Percentiles rank a stretch among this genome's conserved stretches.
phyloP scores from a whole-genome alignment of 2,329 filamentous ascomycete species.

The Paraphoma sp. region DNA sequence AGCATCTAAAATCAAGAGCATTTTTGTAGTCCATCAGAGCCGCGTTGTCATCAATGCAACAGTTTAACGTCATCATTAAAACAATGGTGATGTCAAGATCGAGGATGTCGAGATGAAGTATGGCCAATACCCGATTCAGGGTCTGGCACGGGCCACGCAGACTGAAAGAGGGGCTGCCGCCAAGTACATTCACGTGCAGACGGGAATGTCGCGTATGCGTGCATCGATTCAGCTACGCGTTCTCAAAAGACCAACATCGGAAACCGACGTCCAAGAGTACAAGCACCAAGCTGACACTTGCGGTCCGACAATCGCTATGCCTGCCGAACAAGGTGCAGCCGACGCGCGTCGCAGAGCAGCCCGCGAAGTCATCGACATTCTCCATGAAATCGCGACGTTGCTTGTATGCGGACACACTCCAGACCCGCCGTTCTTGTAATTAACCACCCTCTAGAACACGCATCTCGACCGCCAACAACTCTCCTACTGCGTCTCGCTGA shows the following conservation, averaged over 20 bases:
- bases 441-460: constrained; percentile 72
- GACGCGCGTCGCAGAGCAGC: constrained; percentile 73
- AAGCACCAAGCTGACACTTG: not conserved
- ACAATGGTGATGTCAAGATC: not conserved
- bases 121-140: not conserved
- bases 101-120: not conserved
- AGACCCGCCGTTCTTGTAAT: not conserved
- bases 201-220: not conserved
- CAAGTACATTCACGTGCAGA: not conserved
- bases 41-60: not conserved
- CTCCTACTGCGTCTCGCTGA: constrained; percentile 93
- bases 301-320: constrained; percentile 13
- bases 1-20: not conserved
- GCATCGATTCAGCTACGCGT: not conserved
- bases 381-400: constrained; percentile 86
- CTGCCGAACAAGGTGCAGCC: constrained; percentile 33
- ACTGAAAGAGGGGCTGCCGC: not conserved
- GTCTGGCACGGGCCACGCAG: not conserved
- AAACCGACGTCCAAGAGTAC: too few relatives aligned
- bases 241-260: not conserved
- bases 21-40: constrained; percentile 3
- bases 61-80: constrained; percentile 8
- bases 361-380: constrained; percentile 79
- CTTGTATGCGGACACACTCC: constrained; percentile 65
- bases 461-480: constrained; percentile 88